Evolutionary conservation across 108 stramenopile species (phyloP), one percentile per base, ranked within the genome.

Genomic region (Mayamaea pseudoterrestris): DNA sequence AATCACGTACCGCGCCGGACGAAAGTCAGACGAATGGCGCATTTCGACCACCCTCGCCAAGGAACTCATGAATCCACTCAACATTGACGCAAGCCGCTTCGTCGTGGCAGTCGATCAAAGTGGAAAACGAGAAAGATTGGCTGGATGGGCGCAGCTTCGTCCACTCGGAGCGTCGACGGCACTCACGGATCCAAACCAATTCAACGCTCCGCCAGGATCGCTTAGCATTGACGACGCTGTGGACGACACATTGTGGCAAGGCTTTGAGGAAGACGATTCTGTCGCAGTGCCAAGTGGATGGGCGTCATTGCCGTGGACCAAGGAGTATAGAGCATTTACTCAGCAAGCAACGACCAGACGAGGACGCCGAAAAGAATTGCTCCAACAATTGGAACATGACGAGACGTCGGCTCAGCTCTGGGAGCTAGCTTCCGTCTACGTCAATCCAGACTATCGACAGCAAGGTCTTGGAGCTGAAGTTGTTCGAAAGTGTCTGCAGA

Each of bases 131-230:
- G 44, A 61, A 17, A 41, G 47, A 35, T 29, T 58, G 9, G 29
- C 39, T 46, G 67, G 67, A n/a, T 68, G 67, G 67, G 67, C 67
- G 13, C 67, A 68, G 42, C 50, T 68, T 29, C 55, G 57, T 23
- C 49, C 57, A 11, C 30, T 68, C 22, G 65, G 65, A 16, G 31
- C 31, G 6, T 30, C 27, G 17, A 23, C 43, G 53, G 26, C 53
- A 13, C 13, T 25, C 7, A 30, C n/a, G 3, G 17, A 44, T 60
- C 27, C 7, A 16, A 34, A 30, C 25, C 30, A 44, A 26, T 53
- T 47, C 36, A 51, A 41, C 35, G 32, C 59, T 27, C 41, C 17
- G 25, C 42, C 47, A 18, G 51, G 51, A 14, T 31, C 27, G 0
- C 18, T 31, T 9, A 23, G 39, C 12, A 46, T 71, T 2, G 65